Evolutionary conservation across 129 eudicot genomes (phyloP), one percentile per base, ranked within the genome.

Genomic region (Deinandra increscens): DNA sequence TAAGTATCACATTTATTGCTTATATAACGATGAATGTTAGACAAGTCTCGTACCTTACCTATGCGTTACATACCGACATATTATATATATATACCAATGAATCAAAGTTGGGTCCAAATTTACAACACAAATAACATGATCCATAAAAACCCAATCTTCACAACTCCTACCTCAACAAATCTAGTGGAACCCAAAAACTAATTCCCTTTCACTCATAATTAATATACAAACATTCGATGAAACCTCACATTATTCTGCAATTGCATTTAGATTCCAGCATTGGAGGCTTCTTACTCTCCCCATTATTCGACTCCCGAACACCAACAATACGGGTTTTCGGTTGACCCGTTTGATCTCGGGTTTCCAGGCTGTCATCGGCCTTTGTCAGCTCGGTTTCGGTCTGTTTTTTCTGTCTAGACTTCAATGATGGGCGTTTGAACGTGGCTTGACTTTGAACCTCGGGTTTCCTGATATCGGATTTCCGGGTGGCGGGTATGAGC

Each of bases 191-290:
- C 59, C 29, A 17, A 51, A 18, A 17, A 5, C 13, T 9, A 53
- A 22, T 20, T 3, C 56, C 56, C 56, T 49, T 49, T 49, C 56
- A 15, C 56, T 26, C n/a, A n/a, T 19, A 8, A 59, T 5, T 50
- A 51, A 69, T 37, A 43, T 69, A 69, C 73, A 69, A 2, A 43
- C 48, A n/a, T 9, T 49, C 19, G 26, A 4, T 42, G 69, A 54
- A 64, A 14, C 60, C 36, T 83, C 81, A 93, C 99, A 93, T 93
- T 75, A 93, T 87, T 56, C 78, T 68, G 86, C 99, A 93, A 45
- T 93, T 93, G 84, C 99, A 93, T 79, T 93, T 93, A 18, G 97
- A 93, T 76, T 93, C 99, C 64, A 87, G 83, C 86, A 81, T 85
- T 20, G 85, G 92, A 20, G 97, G 97, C 68, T 76, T 76, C 72